These are phyloP conservation scores for Hortaea sp. DNA, from an alignment of 2,329 filamentous ascomycete species.

Conservation along the genomic window DNA sequence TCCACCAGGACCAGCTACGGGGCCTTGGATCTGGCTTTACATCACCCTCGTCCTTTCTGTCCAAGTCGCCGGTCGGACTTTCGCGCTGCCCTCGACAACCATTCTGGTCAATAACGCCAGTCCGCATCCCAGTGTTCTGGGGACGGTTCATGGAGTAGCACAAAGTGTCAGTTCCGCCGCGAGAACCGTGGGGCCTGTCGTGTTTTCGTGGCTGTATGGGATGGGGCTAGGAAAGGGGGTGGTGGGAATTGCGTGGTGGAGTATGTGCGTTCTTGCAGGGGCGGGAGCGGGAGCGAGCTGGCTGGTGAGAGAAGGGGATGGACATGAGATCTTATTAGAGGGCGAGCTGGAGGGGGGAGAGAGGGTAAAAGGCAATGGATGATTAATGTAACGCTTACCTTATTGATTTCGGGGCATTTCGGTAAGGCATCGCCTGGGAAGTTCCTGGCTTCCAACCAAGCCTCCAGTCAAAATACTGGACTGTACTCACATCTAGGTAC, in stretches of 20 bases:
- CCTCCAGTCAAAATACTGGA: too few relatives aligned
- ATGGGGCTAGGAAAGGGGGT: slow-evolving; percentile 42
- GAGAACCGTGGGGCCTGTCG: slow-evolving; percentile 45
- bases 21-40: slow-evolving; percentile 32
- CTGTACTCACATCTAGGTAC: too few relatives aligned
- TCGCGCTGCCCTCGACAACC: slow-evolving; percentile 46
- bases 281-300: slow-evolving; percentile 49
- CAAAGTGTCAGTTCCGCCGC: slow-evolving; percentile 46
- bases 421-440: too few relatives aligned
- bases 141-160: slow-evolving; percentile 49
- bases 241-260: slow-evolving; percentile 50
- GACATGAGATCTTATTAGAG: slow-evolving; percentile 48
- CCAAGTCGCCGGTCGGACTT: slow-evolving; percentile 38
- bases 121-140: slow-evolving; percentile 46
- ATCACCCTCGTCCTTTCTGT: slow-evolving; percentile 33
- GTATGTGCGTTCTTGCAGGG: slow-evolving; percentile 42
- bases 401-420: too few relatives aligned
- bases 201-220: slow-evolving; percentile 44
- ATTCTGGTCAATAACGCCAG: slow-evolving; percentile 53
- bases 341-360: slow-evolving; percentile 28
- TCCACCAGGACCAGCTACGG: slow-evolving; percentile 31
- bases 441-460: too few relatives aligned
- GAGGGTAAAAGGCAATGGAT: too few relatives aligned
- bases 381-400: too few relatives aligned
- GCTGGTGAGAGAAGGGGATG: slow-evolving; percentile 53